Conservation (phyloP, 192 early-diverging fungal species). For the Umbelopsis sp. region DNA sequence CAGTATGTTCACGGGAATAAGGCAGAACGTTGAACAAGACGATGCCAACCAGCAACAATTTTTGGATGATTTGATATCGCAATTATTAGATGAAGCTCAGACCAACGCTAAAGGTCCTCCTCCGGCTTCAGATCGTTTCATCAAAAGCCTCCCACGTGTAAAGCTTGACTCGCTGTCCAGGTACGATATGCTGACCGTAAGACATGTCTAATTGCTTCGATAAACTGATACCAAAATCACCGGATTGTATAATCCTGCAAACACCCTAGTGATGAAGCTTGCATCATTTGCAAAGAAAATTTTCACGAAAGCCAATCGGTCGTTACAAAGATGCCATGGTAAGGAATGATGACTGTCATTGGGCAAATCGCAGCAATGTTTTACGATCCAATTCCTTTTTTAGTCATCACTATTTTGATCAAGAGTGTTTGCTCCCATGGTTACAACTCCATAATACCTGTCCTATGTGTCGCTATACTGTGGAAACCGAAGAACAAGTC, state of each 20-base stretch:
- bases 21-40: constrained; percentile 18
- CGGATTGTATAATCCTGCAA: too few species aligned
- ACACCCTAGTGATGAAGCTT: constrained; percentile 43
- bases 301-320: constrained; percentile 26
- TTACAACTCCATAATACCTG: constrained; percentile 41
- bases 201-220: background rate
- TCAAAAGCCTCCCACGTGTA: constrained; percentile 28
- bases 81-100: constrained; percentile 42
- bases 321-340: constrained; percentile 46
- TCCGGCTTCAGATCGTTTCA: constrained; percentile 42
- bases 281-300: constrained; percentile 44
- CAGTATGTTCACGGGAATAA: constrained; percentile 16
- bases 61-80: constrained; percentile 41
- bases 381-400: constrained; percentile 12
- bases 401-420: constrained; percentile 43
- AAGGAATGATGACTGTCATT: constrained; percentile 18
- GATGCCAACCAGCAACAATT: constrained; percentile 39
- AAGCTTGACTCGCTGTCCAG: constrained; percentile 15
- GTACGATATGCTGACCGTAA: constrained; percentile 1
- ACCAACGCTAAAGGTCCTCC: constrained; percentile 40
- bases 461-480: constrained; percentile 37
- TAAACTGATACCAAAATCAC: background rate
- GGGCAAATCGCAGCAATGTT: background rate
- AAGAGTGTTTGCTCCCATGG: constrained; percentile 41
- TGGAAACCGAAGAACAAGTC: constrained; percentile 36